Conservation (phyloP, 495 filamentous ascomycete genomes). For the Aspergillus baeticus region DNA sequence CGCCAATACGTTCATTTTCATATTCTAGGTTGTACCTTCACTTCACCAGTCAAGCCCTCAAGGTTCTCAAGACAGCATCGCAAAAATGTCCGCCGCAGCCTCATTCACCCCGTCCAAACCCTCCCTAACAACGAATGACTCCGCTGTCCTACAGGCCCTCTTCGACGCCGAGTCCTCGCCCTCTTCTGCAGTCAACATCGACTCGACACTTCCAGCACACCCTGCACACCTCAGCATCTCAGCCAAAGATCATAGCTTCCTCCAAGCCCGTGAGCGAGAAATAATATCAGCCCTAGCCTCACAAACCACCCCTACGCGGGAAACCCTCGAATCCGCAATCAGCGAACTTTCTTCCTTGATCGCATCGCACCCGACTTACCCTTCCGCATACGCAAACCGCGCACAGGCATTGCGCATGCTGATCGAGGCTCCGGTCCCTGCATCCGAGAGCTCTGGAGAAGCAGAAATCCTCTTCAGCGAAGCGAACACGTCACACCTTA, state of each 20-base stretch:
- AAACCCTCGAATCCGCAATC: constrained; percentile 32
- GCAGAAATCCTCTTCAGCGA: constrained; percentile 13
- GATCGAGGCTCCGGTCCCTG: constrained; percentile 17
- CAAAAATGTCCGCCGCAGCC: constrained; percentile 21
- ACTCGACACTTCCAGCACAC: constrained; percentile 58
- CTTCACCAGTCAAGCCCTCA: neutral
- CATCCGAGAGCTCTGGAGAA: neutral
- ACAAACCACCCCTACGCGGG: constrained; percentile 13
- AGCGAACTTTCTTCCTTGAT: constrained; percentile 54
- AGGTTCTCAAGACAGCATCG: neutral
- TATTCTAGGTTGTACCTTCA: too few relatives aligned
- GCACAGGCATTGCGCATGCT: constrained; percentile 67
- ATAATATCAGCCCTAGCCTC: constrained; percentile 29
- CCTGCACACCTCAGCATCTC: constrained; percentile 40
- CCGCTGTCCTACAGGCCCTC: constrained; percentile 71
- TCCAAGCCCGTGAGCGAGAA: constrained; percentile 29
- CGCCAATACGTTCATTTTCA: too few relatives aligned
- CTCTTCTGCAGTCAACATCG: constrained; percentile 49
- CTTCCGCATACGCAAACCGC: constrained; percentile 73
- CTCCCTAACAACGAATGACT: constrained; percentile 65
- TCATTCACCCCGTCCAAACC: constrained; percentile 44
- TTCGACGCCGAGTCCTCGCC: constrained; percentile 76
- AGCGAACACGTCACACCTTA: constrained; percentile 9
- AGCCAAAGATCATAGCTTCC: constrained; percentile 17
- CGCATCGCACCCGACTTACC: constrained; percentile 60